Conservation (phyloP, 2,329 filamentous ascomycete species). For the Stachybotrys echinatus region DNA sequence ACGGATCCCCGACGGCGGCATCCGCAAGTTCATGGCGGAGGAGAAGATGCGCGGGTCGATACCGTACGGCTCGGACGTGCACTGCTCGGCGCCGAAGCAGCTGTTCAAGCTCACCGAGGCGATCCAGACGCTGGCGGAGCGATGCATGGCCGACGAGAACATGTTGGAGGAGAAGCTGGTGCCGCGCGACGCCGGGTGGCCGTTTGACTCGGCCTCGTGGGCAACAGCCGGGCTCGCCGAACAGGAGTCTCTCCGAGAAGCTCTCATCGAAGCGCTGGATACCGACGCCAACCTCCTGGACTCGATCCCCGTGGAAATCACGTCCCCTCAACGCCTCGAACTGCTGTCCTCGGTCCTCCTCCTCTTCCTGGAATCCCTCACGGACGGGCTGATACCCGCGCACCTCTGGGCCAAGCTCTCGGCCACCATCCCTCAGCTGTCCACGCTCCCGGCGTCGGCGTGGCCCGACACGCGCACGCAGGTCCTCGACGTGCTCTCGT, state of each 20-base stretch:
- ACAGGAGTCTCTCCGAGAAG: slow-evolving; percentile 21
- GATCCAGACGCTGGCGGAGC: slow-evolving; percentile 54
- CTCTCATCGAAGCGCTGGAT: slow-evolving; percentile 65
- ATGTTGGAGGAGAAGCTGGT: slow-evolving; percentile 52
- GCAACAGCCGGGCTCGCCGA: slow-evolving; percentile 11
- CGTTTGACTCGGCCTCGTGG: slow-evolving; percentile 43
- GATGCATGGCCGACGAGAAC: slow-evolving; percentile 53
- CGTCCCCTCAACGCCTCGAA: slow-evolving; percentile 67
- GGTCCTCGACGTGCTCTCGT: slow-evolving; percentile 69
- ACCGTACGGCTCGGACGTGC: slow-evolving; percentile 52
- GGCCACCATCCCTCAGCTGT: slow-evolving; percentile 41
- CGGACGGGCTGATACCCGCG: slow-evolving; percentile 72
- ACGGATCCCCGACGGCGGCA: slow-evolving; percentile 76
- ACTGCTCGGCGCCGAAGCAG: slow-evolving; percentile 80
- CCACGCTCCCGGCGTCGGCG: slow-evolving; percentile 15
- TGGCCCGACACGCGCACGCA: slow-evolving; percentile 39
- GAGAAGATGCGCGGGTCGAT: slow-evolving; percentile 41
- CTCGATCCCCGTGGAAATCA: slow-evolving; percentile 56
- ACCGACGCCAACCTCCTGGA: slow-evolving; percentile 57
- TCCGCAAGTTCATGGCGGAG: slow-evolving; percentile 45
- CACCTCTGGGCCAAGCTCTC: slow-evolving; percentile 67
- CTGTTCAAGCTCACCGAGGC: slow-evolving; percentile 85
- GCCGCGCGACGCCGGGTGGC: slow-evolving; percentile 55
- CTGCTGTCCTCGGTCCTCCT: slow-evolving; percentile 66
- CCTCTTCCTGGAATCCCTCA: slow-evolving; percentile 67